Evolutionary conservation across 2,329 filamentous ascomycete species (phyloP), one percentile per base, ranked within the genome.

Genomic region (Fusarium sp.): DNA sequence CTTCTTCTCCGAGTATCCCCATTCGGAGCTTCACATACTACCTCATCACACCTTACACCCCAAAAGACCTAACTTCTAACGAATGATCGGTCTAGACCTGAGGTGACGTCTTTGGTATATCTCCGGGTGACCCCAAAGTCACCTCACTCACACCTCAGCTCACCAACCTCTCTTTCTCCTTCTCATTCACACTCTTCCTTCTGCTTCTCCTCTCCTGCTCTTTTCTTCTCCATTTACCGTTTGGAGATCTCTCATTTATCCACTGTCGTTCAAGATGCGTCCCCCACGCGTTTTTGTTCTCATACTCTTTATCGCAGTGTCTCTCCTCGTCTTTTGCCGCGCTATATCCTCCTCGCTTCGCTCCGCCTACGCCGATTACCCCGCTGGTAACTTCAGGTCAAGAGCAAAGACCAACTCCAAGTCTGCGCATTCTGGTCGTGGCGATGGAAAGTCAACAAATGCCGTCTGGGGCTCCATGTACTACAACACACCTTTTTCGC

Each of bases 401-500:
- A 67, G 65, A 33, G 32, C 66, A 49, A 65, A 71, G 33, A 47
- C 49, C 44, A 32, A 51, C 30, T 47, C 37, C 54, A 58, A 56
- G 19, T 67, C 64, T 37, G 44, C 67, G 19, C 54, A 20, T 26
- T 67, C 64, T 44, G 59, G 44, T 33, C 40, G 65, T 56, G 57
- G 62, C 28, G 59, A 49, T 46, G 41, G 41, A 37, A 67, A 56
- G 47, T 50, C 71, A 26, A 63, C 65, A 44, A 74, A 71, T 44
- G 74, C 76, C 8, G 66, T 78, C 39, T 77, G 77, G 69, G 74
- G 77, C 39, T 82, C 92, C 67, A 89, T 92, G 79, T 90, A 90
- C 67, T 92, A 92, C 78, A 89, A 89, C 61, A 84, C 89, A 7
- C 90, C 94, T 1, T 92, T 94, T 68, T 94, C 93, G 20, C 88